Base-by-base conservation (phyloP, 2,329 filamentous ascomycete species). In the Microsporum ferrugineum region DNA sequence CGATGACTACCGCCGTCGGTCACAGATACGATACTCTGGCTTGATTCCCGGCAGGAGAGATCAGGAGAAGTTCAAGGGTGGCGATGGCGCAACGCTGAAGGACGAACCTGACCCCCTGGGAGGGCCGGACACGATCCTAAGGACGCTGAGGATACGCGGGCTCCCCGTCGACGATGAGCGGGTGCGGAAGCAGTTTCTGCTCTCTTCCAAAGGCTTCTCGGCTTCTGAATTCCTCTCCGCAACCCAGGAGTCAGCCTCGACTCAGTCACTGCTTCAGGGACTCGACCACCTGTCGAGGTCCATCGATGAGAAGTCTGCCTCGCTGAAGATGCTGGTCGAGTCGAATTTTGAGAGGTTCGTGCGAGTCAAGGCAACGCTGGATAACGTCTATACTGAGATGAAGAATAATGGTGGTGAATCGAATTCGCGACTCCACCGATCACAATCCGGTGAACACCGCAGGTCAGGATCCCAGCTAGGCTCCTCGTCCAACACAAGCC, bases 341-440 rank as follows among this genome's bases (percentile, higher is more conserved):
- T 92, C 89, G 65, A 99, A 99, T 73, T 99, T 99, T 71, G 95
- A 99, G 75, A 88, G 92, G 66, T 99, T 99, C 77, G 94, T 99
- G 61, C 88, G 90, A 65, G 94, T 94, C 49, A 99, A 99, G 74
- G 89, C 92, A 17, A 97, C 92, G 5, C 97, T 99, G 69, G 94
- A 99, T 76, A 95, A 95, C 75, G 94, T 99, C 59, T 99, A 99
- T 76, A 95, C 87, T 64, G 94, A 99, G 74, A 99, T 99, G 94
- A 79, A 82, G 33, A 81, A 82, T 38, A 82, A 96, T 84, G 80
- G 91, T 79, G 69, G 74, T 58, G 63, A 71, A 36, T 60, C 75
- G 60, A 43, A 72, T 75, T 17, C 72, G 76, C n/a, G 71, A 76
- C 23, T 86, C 89, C 69, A 43, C n/a, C 36, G 36, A 39, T 90